Evolutionary conservation across 2,329 filamentous ascomycete species (phyloP).

Genomic region (Talaromyces sp.): DNA sequence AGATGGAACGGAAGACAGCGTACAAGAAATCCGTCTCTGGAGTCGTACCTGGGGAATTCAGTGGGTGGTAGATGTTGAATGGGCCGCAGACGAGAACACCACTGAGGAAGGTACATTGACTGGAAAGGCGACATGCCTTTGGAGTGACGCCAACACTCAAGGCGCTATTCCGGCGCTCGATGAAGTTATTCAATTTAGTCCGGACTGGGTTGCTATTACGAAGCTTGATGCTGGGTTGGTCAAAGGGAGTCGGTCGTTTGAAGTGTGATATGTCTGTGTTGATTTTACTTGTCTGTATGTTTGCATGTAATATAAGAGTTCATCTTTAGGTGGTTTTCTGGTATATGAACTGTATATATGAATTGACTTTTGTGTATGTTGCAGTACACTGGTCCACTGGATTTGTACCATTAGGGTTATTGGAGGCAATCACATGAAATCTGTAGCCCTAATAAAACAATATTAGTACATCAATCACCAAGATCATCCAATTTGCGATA

Average conservation of each 20-base stretch:
- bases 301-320: slow-evolving; percentile 6
- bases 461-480: background rate
- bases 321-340: background rate
- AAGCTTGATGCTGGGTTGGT: slow-evolving; percentile 78
- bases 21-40: slow-evolving; percentile 73
- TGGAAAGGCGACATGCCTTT: slow-evolving; percentile 73
- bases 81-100: slow-evolving; percentile 40
- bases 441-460: background rate
- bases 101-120: slow-evolving; percentile 45
- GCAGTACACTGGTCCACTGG: background rate
- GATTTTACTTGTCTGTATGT: background rate
- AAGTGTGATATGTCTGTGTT: slow-evolving; percentile 41
- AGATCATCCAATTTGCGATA: background rate
- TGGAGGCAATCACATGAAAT: background rate
- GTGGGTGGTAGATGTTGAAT: slow-evolving; percentile 74
- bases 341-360: slow-evolving; percentile 4
- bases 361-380: background rate
- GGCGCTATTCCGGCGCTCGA: slow-evolving; percentile 79
- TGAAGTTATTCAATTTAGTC: slow-evolving; percentile 72
- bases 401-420: background rate
- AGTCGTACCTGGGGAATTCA: slow-evolving; percentile 72
- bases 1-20: slow-evolving; percentile 48
- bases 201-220: slow-evolving; percentile 73
- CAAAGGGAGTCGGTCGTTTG: slow-evolving; percentile 72
- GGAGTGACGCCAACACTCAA: slow-evolving; percentile 77